phyloP scores from a whole-genome alignment of 257 asterid species.

The Knoxia roxburghii region DNA sequence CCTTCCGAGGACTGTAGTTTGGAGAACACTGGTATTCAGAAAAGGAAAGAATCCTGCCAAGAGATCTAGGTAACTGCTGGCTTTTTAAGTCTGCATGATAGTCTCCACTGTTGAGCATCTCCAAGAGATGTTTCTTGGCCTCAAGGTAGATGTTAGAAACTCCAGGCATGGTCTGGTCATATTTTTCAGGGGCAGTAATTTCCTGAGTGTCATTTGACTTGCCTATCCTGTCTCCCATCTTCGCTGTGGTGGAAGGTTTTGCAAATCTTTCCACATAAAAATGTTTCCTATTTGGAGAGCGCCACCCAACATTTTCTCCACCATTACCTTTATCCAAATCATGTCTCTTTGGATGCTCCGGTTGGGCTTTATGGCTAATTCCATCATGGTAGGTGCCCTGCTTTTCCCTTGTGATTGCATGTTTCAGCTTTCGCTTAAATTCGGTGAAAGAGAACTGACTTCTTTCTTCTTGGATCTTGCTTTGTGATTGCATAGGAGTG shows the following conservation, averaged over 20 bases:
- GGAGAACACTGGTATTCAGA: constrained; percentile 59
- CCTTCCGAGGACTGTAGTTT: constrained; percentile 53
- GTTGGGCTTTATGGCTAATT: constrained; percentile 13
- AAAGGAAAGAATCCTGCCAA: constrained; percentile 74
- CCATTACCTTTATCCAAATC: constrained; percentile 37
- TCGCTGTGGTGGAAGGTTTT: constrained; percentile 38
- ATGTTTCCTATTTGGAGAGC: constrained; percentile 92
- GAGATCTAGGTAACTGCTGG: constrained; percentile 48
- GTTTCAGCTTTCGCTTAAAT: constrained; percentile 73
- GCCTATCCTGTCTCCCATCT: constrained; percentile 39
- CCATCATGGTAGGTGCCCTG: constrained; percentile 35
- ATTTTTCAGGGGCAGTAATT: constrained; percentile 19
- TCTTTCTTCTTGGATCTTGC: constrained; percentile 37
- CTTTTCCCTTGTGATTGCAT: constrained; percentile 81
- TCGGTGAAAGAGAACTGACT: constrained; percentile 76
- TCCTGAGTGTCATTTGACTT: constrained; percentile 36
- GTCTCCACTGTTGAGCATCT: constrained; percentile 55
- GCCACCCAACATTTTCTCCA: constrained; percentile 66
- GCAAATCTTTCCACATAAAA: constrained; percentile 69
- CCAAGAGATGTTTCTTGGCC: constrained; percentile 88
- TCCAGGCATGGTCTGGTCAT: constrained; percentile 32
- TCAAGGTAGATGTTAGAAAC: constrained; percentile 62
- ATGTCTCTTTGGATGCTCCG: constrained; percentile 36
- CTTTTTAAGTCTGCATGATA: constrained; percentile 33
- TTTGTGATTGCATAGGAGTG: constrained; percentile 29